Conservation (phyloP, 768 basidiomycete genomes). For the Suillus americanus region DNA sequence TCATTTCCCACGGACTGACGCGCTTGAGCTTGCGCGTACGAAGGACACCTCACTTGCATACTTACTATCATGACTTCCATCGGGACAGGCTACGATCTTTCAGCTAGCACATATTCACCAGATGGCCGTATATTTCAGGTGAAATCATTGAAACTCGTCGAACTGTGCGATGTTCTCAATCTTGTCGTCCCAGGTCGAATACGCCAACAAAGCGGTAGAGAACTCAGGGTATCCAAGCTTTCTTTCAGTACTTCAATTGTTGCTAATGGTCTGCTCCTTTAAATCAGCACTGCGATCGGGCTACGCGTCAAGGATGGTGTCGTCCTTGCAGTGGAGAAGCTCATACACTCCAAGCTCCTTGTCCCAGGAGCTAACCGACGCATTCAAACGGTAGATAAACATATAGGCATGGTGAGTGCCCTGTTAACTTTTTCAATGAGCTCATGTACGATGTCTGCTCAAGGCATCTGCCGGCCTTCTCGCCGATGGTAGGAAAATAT, state of each 20-base stretch:
- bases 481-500: constrained; percentile 89
- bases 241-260: not conserved
- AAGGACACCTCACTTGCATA: constrained; percentile 9
- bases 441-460: constrained; percentile 6
- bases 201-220: constrained; percentile 98
- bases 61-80: constrained; percentile 85
- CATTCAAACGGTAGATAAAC: constrained; percentile 91
- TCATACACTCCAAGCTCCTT: constrained; percentile 92
- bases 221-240: constrained; percentile 78
- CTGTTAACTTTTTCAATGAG: not conserved
- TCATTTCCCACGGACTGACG: constrained; percentile 31
- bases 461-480: constrained; percentile 93
- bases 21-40: constrained; percentile 49
- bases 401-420: constrained; percentile 82
- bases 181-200: constrained; percentile 71
- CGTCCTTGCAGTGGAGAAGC: constrained; percentile 96
- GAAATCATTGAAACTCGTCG: not conserved
- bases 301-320: constrained; percentile 93
- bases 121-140: constrained; percentile 99
- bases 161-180: constrained; percentile 2
- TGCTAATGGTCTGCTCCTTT: constrained; percentile 2
- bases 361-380: constrained; percentile 91
- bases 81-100: constrained; percentile 98
- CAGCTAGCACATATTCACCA: constrained; percentile 90
- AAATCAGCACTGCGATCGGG: constrained; percentile 87